Evolutionary conservation across 768 basidiomycete species (phyloP).

Genomic region (Suillus brevipes): DNA sequence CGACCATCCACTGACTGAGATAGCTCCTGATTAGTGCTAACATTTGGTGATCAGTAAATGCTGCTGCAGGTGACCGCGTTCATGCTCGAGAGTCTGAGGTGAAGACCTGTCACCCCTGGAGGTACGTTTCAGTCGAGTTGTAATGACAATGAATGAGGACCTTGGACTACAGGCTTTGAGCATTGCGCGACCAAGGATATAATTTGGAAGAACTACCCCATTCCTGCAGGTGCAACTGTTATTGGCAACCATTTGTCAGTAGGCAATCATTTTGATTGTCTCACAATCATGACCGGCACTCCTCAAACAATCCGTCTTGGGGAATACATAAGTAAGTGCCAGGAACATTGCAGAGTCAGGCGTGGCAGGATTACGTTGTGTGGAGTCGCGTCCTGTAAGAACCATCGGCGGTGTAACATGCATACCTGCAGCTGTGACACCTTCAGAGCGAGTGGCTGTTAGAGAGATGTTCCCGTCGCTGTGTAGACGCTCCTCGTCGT

Average conservation of each 20-base stretch:
- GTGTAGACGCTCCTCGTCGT: conserved; percentile 54
- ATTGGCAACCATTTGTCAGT: conserved; percentile 40
- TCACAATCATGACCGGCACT: conserved; percentile 52
- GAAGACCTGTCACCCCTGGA: conserved; percentile 37
- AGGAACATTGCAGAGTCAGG: conserved; percentile 70
- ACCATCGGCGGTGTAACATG: conserved; percentile 74
- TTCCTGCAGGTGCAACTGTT: conserved; percentile 41
- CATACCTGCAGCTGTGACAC: conserved; percentile 58
- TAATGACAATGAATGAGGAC: not conserved
- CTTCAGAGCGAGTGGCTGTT: conserved; percentile 57
- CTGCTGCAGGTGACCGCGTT: conserved; percentile 39
- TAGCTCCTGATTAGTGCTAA: conserved; percentile 30
- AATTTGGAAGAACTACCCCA: conserved; percentile 35
- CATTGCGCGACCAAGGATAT: conserved; percentile 65
- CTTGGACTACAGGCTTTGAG: conserved; percentile 46
- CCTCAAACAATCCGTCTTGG: conserved; percentile 67
- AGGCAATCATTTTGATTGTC: not conserved
- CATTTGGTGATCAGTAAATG: conserved; percentile 33
- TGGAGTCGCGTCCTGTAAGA: conserved; percentile 64
- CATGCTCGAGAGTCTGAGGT: conserved; percentile 36
- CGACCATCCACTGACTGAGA: not conserved
- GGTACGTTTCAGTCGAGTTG: conserved; percentile 17
- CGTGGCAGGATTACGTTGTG: conserved; percentile 49
- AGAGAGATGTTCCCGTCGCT: conserved; percentile 58
- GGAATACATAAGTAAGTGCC: conserved; percentile 82